phyloP scores from a whole-genome alignment of 2,329 filamentous ascomycete species.

The Arachnopeziza araneosa region DNA sequence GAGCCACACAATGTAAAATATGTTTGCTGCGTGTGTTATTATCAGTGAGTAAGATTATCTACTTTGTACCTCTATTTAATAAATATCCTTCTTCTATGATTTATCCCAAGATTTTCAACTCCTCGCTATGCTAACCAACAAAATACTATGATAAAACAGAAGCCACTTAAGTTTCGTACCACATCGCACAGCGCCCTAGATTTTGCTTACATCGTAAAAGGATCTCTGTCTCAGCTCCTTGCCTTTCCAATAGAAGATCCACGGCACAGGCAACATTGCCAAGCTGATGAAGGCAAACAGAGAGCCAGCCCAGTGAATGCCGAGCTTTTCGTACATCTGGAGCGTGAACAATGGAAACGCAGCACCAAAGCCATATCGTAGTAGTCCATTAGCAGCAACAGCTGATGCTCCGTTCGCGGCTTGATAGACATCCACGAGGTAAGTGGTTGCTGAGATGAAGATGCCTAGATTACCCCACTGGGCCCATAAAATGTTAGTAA shows the following conservation, averaged over 20 bases:
- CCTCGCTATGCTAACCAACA: too few species aligned
- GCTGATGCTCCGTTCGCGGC: slow-evolving; percentile 21
- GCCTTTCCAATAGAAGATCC: slow-evolving; percentile 37
- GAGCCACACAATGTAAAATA: too few species aligned
- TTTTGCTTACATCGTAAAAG: slow-evolving; percentile 11
- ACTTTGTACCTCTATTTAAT: too few species aligned
- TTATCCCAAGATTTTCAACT: too few species aligned
- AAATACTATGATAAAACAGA: too few species aligned
- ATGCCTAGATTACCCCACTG: not conserved
- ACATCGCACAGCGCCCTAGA: not conserved
- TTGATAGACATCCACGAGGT: slow-evolving; percentile 25
- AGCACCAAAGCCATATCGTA: slow-evolving; percentile 24
- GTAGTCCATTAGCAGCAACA: slow-evolving; percentile 25
- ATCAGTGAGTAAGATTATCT: too few species aligned
- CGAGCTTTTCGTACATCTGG: slow-evolving; percentile 41
- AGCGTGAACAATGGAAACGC: slow-evolving; percentile 34
- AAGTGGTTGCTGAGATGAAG: slow-evolving; percentile 22
- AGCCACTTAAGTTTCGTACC: not conserved
- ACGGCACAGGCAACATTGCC: slow-evolving; percentile 39
- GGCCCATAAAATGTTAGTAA: too few species aligned
- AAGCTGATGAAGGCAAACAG: slow-evolving; percentile 38
- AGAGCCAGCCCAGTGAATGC: slow-evolving; percentile 38
- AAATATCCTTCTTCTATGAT: too few species aligned
- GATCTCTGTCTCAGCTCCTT: slow-evolving; percentile 31
- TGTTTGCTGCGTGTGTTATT: too few species aligned